Evolutionary conservation across 2,329 filamentous ascomycete species (phyloP).

Genomic region (Malbranchea zuffiana): DNA sequence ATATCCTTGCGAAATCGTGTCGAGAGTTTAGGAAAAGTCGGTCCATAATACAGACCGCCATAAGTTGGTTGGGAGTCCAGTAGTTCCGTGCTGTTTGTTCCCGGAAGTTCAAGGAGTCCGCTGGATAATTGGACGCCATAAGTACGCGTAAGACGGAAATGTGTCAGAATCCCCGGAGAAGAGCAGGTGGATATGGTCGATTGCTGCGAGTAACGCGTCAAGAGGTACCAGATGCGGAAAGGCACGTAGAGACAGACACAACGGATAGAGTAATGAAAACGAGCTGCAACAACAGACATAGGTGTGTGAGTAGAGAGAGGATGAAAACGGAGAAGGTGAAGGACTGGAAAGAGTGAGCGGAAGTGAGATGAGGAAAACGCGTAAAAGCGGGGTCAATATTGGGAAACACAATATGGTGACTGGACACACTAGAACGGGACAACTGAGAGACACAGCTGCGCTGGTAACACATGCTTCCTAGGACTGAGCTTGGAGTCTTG

Average conservation of each 20-base stretch:
- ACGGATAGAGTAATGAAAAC: not conserved
- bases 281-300: not conserved
- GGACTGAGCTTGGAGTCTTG: too few relatives aligned
- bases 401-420: too few relatives aligned
- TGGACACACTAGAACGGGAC: too few relatives aligned
- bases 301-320: too few relatives aligned
- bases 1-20: conserved; percentile 15
- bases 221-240: not conserved
- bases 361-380: too few relatives aligned
- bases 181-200: not conserved
- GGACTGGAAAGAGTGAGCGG: too few relatives aligned
- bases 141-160: not conserved
- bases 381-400: too few relatives aligned
- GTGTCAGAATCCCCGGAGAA: not conserved
- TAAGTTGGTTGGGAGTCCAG: conserved; percentile 9
- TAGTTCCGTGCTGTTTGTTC: not conserved
- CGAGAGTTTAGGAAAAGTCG: conserved; percentile 8
- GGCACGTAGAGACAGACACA: not conserved
- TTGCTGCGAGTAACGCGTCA: too few relatives aligned
- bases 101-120: conserved; percentile 3
- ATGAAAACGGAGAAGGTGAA: too few relatives aligned
- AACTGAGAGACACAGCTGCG: too few relatives aligned
- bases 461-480: too few relatives aligned
- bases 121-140: not conserved
- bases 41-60: conserved; percentile 8